Evolutionary conservation across 345 rosid genomes (phyloP), one percentile per base, ranked within the genome.

Genomic region (Linum tenue): DNA sequence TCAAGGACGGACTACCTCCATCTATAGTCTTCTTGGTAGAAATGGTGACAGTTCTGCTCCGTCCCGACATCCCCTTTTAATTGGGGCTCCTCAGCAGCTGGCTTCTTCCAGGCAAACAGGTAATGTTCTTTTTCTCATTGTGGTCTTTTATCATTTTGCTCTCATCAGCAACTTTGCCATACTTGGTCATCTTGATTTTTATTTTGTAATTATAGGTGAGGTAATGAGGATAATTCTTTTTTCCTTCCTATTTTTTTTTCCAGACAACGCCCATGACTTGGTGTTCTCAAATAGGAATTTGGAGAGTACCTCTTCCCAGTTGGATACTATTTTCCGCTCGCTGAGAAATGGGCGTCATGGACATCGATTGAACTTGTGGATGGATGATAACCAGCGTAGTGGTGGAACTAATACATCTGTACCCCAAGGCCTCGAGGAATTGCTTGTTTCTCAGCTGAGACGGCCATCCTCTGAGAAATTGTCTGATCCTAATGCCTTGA

Each of bases 1-100:
- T 74, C 98, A 82, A 74, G 91, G 91, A 22, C 85, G 98, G 55
- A 92, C 97, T 31, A 90, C 98, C 42, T 92, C 98, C 55, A 92
- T 92, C 67, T 92, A 92, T 82, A 88, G 79, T 83, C 94, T 88
- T 65, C 84, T 92, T 48, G 98, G 96, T 56, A 81, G 96, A 75
- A 80, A 74, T 67, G 83, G 94, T 59, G 90, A 82, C 66, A 79
- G 74, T 74, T 77, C 80, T 56, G 77, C 80, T 11, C 85, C 90
- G 65, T 79, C 92, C 55, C 85, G 81, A 65, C 98, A 92, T 81
- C 98, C 97, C 76, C 96, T 92, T 70, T 76, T 92, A 63, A 72
- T 78, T 39, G 96, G 91, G 72, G 86, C 62, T 68, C 85, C 57
- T 72, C 80, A 56, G 50, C 81, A 67, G 7, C 69, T 83, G 61